A percentile compares a stretch with the other conserved stretches of the same genome.
These are phyloP conservation scores for Penicillium simplicissimum DNA, from an alignment of 495 filamentous ascomycete genomes.

Conservation along the genomic window DNA sequence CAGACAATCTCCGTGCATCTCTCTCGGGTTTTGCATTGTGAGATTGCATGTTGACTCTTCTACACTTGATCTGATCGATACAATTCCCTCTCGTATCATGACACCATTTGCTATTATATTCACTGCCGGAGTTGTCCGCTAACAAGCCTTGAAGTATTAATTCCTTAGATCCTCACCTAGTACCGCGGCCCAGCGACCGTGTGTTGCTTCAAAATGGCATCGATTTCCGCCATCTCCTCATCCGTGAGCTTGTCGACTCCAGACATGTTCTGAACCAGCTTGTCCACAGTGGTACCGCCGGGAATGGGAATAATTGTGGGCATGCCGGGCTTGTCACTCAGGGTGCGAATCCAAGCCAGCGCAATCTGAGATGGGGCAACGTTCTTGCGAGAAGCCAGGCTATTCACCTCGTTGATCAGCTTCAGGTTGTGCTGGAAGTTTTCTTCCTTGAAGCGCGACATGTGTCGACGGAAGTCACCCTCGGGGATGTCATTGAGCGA, in stretches of 20 bases:
- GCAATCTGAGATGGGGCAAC: constrained; percentile 76
- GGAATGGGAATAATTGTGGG: constrained; percentile 82
- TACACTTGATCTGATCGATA: constrained; percentile 59
- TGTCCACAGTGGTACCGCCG: constrained; percentile 56
- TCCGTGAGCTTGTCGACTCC: constrained; percentile 38
- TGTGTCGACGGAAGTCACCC: constrained; percentile 51
- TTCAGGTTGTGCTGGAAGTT: constrained; percentile 73
- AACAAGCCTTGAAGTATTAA: constrained; percentile 8
- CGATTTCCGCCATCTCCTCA: constrained; percentile 49
- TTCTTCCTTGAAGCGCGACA: constrained; percentile 68
- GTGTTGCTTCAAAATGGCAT: constrained; percentile 41
- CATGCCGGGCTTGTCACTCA: constrained; percentile 59
- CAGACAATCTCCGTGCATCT: constrained; percentile 48
- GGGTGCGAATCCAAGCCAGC: constrained; percentile 65
- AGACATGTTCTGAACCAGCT: constrained; percentile 47
- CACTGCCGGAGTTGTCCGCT: constrained; percentile 8
- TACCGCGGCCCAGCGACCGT: constrained; percentile 43
- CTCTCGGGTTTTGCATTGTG: constrained; percentile 27
- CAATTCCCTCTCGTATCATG: background rate
- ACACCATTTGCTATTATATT: constrained; percentile 6
- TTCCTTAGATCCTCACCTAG: constrained; percentile 9
- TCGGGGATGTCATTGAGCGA: constrained; percentile 60
- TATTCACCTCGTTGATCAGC: constrained; percentile 65
- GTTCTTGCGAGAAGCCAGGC: constrained; percentile 67
- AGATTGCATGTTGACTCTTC: constrained; percentile 54